Evolutionary conservation across 2,329 filamentous ascomycete species (phyloP).

Genomic region (Neobulgaria alba): DNA sequence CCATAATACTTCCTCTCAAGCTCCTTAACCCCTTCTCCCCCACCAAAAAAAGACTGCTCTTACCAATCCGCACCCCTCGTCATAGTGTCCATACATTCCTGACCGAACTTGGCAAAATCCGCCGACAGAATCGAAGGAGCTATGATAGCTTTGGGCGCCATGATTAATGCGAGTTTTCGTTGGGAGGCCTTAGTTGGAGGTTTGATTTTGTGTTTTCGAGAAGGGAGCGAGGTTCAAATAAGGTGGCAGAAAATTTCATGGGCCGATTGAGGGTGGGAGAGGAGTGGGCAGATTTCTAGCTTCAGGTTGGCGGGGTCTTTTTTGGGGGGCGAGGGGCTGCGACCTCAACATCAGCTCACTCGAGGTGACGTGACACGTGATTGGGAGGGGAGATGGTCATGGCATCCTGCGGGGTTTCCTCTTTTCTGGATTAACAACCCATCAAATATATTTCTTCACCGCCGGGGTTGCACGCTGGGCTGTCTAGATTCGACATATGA

Average conservation of each 20-base stretch:
- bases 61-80: constrained; percentile 76
- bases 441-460: no score
- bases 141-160: constrained; percentile 89
- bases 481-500: no score
- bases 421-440: no score
- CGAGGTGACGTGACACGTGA: no score
- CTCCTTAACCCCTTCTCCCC: not conserved
- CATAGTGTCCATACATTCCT: constrained; percentile 81
- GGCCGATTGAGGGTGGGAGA: not conserved
- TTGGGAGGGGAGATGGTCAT: no score
- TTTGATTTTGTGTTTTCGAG: not conserved
- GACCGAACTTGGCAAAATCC: constrained; percentile 84
- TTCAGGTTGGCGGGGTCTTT: no score
- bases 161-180: constrained; percentile 31
- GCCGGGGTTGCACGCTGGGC: no score
- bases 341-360: no score
- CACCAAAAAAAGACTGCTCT: not conserved
- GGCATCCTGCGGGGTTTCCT: no score
- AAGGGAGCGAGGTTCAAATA: not conserved
- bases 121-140: constrained; percentile 97
- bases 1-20: not conserved
- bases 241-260: not conserved
- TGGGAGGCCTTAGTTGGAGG: not conserved
- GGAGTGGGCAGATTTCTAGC: not conserved
- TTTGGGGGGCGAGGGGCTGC: no score